phyloP scores from a whole-genome alignment of 306 rosid genomes.

The Dicorynia guianensis region DNA sequence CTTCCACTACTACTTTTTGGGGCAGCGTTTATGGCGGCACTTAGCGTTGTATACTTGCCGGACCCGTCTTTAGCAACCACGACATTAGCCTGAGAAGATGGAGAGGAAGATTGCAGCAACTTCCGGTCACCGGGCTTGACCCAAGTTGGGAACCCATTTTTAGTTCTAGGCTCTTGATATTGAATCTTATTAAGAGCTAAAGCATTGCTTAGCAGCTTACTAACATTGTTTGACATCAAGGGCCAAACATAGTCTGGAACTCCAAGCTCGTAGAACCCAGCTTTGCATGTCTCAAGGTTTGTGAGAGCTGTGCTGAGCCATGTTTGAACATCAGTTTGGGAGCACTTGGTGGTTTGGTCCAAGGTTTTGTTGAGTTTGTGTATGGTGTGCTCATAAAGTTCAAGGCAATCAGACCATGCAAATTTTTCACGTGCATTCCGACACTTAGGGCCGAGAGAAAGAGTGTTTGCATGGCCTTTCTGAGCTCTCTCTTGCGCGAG shows the following conservation, averaged over 20 bases:
- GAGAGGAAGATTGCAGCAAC: constrained; percentile 41
- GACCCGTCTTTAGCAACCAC: constrained; percentile 64
- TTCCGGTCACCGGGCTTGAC: too few relatives aligned
- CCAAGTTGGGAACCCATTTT: too few relatives aligned
- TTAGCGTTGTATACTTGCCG: constrained; percentile 34
- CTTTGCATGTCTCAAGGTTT: constrained; percentile 53
- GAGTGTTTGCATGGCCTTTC: too few relatives aligned
- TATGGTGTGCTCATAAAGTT: too few relatives aligned
- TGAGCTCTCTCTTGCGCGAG: too few relatives aligned
- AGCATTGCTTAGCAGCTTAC: constrained; percentile 53
- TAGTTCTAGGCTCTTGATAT: too few relatives aligned
- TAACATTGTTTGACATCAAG: constrained; percentile 51
- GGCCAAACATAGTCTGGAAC: constrained; percentile 40
- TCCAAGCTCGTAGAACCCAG: constrained; percentile 55
- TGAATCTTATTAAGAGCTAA: constrained; percentile 34
- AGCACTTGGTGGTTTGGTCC: too few relatives aligned
- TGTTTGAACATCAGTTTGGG: constrained; percentile 40
- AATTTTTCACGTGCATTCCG: too few relatives aligned
- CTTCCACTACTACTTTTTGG: constrained; percentile 46
- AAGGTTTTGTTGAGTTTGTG: too few relatives aligned
- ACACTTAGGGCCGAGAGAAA: too few relatives aligned
- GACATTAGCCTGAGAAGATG: constrained; percentile 37
- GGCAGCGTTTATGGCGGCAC: constrained; percentile 42
- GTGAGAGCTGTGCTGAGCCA: constrained; percentile 62
- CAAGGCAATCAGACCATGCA: too few relatives aligned